Percentiles rank a stretch among this genome's conserved stretches.
These are phyloP conservation scores for Penicillium steckii DNA, from an alignment of 495 filamentous ascomycete genomes.

Conservation along the genomic window DNA sequence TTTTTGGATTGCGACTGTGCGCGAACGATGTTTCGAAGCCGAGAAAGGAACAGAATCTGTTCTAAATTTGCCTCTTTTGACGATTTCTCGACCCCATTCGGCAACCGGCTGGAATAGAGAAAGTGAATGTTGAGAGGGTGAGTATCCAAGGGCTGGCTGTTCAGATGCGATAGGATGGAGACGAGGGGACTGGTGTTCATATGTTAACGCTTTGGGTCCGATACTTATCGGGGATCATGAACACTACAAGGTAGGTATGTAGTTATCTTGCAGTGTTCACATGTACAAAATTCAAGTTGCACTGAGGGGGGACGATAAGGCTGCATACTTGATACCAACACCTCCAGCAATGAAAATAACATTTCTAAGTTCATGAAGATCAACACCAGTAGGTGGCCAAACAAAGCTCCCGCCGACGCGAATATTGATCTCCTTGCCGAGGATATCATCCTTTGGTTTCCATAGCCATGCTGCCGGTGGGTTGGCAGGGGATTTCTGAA, in stretches of 20 bases:
- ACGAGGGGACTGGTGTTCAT: conserved; percentile 52
- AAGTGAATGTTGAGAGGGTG: conserved; percentile 33
- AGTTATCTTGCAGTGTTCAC: no score
- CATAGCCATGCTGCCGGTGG: conserved; percentile 78
- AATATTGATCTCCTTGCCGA: conserved; percentile 57
- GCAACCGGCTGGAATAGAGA: conserved; percentile 45
- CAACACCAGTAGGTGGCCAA: conserved; percentile 60
- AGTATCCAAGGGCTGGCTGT: conserved; percentile 24
- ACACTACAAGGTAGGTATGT: no score
- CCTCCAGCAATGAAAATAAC: conserved; percentile 78
- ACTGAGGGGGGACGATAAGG: conserved; percentile 1
- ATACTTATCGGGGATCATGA: no score
- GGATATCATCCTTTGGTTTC: conserved; percentile 51
- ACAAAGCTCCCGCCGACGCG: conserved; percentile 79
- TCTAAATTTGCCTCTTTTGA: conserved; percentile 51
- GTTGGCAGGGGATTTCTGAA: conserved; percentile 64
- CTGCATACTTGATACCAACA: conserved; percentile 76
- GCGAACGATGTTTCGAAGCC: conserved; percentile 42
- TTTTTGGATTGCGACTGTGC: conserved; percentile 28
- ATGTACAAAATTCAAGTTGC: no score
- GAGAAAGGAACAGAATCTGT: conserved; percentile 60
- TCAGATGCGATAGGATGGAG: conserved; percentile 50
- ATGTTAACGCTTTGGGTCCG: no score
- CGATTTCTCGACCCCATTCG: conserved; percentile 12
- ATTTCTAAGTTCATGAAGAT: conserved; percentile 43